phyloP scores from a whole-genome alignment of 2,329 filamentous ascomycete species.

The Colletotrichum phormii region DNA sequence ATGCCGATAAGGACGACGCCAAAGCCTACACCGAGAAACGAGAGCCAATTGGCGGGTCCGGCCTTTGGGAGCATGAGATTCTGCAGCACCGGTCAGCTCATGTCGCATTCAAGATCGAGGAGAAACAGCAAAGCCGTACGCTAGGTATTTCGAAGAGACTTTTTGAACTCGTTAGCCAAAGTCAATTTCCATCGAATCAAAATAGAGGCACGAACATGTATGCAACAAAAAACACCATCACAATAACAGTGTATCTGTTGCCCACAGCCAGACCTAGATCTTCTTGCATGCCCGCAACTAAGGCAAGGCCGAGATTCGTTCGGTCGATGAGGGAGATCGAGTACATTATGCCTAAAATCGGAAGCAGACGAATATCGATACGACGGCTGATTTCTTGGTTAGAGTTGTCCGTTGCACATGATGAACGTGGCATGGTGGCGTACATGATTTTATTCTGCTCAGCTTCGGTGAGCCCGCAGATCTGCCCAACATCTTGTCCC shows the following conservation, averaged over 20 bases:
- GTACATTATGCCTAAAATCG: conserved; percentile 45
- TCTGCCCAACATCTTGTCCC: neutral
- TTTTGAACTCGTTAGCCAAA: neutral
- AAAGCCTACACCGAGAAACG: neutral
- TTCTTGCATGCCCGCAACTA: conserved; percentile 37
- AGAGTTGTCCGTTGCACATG: neutral
- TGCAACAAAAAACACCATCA: neutral
- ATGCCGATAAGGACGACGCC: neutral
- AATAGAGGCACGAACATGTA: neutral
- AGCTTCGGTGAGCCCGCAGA: neutral
- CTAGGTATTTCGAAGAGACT: neutral
- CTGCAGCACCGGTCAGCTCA: neutral
- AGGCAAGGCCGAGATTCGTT: conserved; percentile 32
- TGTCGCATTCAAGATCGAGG: neutral
- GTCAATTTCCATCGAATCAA: neutral
- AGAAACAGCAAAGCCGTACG: neutral
- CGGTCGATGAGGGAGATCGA: conserved; percentile 39
- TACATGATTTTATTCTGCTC: neutral
- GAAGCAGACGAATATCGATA: conserved; percentile 51
- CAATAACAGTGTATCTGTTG: conserved; percentile 3
- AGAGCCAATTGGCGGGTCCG: neutral
- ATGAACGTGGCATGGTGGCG: neutral
- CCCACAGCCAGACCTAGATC: conserved; percentile 36
- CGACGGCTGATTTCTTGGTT: conserved; percentile 12
- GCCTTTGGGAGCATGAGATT: neutral